These are phyloP conservation scores for Straminergon stramineum DNA, from an alignment of 225 moss, liverwort and hornwort genomes.

Conservation along the genomic window DNA sequence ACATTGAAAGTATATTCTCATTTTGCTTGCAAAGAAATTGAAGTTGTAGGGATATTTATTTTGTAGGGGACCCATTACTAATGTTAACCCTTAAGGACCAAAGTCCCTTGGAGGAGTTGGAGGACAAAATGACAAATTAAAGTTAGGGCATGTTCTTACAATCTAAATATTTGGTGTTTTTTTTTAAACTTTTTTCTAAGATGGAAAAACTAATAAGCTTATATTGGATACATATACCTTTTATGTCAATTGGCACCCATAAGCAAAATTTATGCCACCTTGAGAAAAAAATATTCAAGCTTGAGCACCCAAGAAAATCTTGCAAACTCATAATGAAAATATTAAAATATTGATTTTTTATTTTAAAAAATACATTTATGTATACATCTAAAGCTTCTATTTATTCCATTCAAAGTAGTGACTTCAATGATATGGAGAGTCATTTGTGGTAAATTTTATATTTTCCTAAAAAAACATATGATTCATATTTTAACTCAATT, in stretches of 20 bases:
- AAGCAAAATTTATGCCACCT: background rate
- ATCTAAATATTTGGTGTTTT: background rate
- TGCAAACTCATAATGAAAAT: background rate
- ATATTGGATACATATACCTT: background rate
- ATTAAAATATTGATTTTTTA: background rate
- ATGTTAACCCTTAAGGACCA: background rate
- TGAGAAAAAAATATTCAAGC: background rate
- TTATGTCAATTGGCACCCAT: accelerated
- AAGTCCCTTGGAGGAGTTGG: background rate
- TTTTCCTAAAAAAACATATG: background rate
- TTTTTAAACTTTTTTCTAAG: background rate
- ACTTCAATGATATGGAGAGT: background rate
- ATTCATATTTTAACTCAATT: background rate
- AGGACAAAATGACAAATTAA: too few relatives aligned
- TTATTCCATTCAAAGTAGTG: background rate
- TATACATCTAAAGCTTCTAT: background rate
- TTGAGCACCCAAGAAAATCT: background rate
- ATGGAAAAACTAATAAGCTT: background rate
- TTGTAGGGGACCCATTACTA: too few relatives aligned
- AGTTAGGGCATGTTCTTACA: background rate
- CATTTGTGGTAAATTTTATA: accelerated
- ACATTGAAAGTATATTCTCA: background rate
- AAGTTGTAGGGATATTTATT: background rate
- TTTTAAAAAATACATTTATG: background rate
- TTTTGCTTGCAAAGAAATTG: background rate